Conservation (phyloP, 2,329 filamentous ascomycete species). For the Ilyonectria sp. region DNA sequence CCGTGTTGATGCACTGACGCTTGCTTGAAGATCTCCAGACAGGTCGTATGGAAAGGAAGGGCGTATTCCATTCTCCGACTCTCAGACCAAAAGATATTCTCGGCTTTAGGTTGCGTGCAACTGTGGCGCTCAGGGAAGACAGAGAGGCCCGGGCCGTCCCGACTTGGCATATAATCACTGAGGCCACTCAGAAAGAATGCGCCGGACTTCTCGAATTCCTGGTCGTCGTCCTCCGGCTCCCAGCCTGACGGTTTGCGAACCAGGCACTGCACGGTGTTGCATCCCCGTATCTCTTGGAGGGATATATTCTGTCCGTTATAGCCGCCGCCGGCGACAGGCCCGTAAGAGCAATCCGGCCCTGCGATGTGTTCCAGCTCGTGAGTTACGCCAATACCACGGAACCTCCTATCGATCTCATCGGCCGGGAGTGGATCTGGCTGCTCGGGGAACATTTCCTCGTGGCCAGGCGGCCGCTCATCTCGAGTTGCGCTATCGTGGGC, state of each 20-base stretch:
- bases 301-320: conserved; percentile 47
- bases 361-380: conserved; percentile 43
- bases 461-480: neutral
- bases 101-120: neutral
- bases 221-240: conserved; percentile 31
- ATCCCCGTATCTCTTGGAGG: conserved; percentile 44
- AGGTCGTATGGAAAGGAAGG: conserved; percentile 50
- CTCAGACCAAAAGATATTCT: conserved; percentile 23
- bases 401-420: conserved; percentile 18
- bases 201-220: conserved; percentile 39
- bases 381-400: conserved; percentile 15
- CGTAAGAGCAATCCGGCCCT: conserved; percentile 34
- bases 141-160: neutral
- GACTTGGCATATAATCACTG: conserved; percentile 32
- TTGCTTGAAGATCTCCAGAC: conserved; percentile 50
- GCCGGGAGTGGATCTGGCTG: neutral
- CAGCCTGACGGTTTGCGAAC: conserved; percentile 39
- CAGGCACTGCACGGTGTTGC: conserved; percentile 47
- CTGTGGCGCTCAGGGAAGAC: conserved; percentile 37
- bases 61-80: neutral
- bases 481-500: neutral
- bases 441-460: neutral
- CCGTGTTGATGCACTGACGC: conserved; percentile 36
- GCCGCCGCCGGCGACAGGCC: neutral
- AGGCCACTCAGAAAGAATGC: conserved; percentile 42